Evolutionary conservation across 2,329 filamentous ascomycete genomes (phyloP).

Genomic region (Geosmithia morbida): DNA sequence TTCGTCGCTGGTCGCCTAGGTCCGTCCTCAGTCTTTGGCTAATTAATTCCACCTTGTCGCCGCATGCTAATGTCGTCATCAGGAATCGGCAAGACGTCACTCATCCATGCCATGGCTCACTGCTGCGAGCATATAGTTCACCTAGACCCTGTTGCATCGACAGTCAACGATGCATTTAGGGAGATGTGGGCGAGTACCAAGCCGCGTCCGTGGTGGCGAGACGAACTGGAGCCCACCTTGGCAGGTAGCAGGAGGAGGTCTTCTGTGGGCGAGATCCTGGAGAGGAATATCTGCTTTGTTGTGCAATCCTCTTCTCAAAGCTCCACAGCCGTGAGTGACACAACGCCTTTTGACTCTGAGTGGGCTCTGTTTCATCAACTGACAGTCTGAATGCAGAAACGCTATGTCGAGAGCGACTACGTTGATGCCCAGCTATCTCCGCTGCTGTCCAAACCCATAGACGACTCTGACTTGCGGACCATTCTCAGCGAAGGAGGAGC

Average conservation of each 20-base stretch:
- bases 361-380: neutral
- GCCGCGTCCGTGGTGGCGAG: conserved; percentile 83
- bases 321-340: conserved; percentile 32
- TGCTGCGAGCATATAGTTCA: conserved; percentile 86
- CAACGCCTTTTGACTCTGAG: neutral
- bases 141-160: conserved; percentile 50
- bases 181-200: conserved; percentile 71
- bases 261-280: conserved; percentile 56
- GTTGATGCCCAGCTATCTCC: conserved; percentile 37
- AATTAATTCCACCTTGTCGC: neutral
- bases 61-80: conserved; percentile 1
- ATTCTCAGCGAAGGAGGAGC: conserved; percentile 73
- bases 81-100: conserved; percentile 79
- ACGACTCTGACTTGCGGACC: conserved; percentile 59
- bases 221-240: conserved; percentile 51
- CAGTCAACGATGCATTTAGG: conserved; percentile 23
- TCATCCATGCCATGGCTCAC: conserved; percentile 80
- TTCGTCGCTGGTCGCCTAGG: conserved; percentile 69
- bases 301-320: conserved; percentile 58
- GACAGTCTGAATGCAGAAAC: neutral
- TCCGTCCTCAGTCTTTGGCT: conserved; percentile 16
- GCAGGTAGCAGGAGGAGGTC: conserved; percentile 51
- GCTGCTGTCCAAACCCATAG: conserved; percentile 35
- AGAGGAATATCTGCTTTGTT: conserved; percentile 87
- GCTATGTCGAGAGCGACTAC: conserved; percentile 50